Evolutionary conservation across 305 asterid species (phyloP).

Genomic region (Fraxinus xanthoxyloides): DNA sequence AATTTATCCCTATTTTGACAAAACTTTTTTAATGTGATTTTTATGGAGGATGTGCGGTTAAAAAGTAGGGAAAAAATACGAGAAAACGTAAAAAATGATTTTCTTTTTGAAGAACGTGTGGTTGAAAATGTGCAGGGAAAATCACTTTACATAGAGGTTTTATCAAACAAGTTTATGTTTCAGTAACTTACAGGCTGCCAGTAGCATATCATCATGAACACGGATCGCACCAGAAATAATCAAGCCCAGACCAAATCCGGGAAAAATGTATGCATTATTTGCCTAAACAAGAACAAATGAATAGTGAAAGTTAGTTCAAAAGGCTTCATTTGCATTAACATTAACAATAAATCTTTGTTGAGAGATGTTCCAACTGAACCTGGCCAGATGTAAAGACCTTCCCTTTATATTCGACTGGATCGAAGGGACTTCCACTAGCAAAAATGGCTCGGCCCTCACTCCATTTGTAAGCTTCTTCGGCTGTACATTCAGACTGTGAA

Average conservation of each 20-base stretch:
- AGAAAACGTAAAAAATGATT: neutral
- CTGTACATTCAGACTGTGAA: constrained; percentile 98
- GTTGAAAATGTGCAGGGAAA: neutral
- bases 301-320: constrained; percentile 18
- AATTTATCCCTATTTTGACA: neutral
- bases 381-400: constrained; percentile 75
- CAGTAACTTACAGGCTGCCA: constrained; percentile 84
- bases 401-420: constrained; percentile 65
- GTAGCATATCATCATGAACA: constrained; percentile 94
- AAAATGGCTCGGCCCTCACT: constrained; percentile 94
- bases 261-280: constrained; percentile 93
- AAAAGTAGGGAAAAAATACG: neutral
- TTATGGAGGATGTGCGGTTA: neutral
- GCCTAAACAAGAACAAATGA: constrained; percentile 43
- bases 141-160: neutral
- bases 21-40: neutral
- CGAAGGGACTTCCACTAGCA: constrained; percentile 98
- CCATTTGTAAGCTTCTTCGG: constrained; percentile 96
- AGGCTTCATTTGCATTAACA: neutral
- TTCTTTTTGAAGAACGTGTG: neutral
- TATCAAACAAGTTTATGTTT: neutral
- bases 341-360: neutral
- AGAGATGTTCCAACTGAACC: constrained; percentile 42
- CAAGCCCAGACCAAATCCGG: constrained; percentile 95
- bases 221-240: constrained; percentile 97